These are phyloP conservation scores for Trichoderma aggressivum DNA, from an alignment of 2,329 filamentous ascomycete genomes.

Conservation along the genomic window DNA sequence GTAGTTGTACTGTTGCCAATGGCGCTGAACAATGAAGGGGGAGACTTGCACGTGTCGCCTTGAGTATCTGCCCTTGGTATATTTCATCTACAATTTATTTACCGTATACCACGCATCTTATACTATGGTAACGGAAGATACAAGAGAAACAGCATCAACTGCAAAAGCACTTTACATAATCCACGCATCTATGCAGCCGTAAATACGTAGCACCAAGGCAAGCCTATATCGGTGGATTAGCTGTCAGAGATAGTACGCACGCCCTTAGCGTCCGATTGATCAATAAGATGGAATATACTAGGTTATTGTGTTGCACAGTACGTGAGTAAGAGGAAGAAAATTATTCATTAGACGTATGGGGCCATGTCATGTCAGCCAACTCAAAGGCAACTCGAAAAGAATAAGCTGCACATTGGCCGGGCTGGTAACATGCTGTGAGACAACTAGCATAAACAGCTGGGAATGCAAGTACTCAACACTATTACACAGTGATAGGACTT, in stretches of 20 bases:
- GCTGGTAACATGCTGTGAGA: background rate
- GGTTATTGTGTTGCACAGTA: background rate
- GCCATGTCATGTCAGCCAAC: background rate
- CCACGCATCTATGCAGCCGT: background rate
- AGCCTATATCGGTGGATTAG: background rate
- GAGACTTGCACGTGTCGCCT: background rate
- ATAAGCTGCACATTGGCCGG: background rate
- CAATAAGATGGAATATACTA: background rate
- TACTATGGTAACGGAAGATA: no score
- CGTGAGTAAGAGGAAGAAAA: background rate
- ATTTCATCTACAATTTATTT: background rate
- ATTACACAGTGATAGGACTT: background rate
- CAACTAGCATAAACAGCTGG: background rate
- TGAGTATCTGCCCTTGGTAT: background rate
- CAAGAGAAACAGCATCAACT: no score
- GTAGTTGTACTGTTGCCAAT: background rate
- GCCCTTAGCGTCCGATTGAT: background rate
- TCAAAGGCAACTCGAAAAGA: background rate
- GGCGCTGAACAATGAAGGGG: background rate
- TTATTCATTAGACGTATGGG: background rate
- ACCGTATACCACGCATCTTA: background rate
- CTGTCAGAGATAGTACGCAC: background rate
- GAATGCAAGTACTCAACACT: background rate
- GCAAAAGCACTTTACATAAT: background rate
- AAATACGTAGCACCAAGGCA: background rate